Conservation (phyloP, 768 basidiomycete species). For the Rubroboletus pulcherrimus region DNA sequence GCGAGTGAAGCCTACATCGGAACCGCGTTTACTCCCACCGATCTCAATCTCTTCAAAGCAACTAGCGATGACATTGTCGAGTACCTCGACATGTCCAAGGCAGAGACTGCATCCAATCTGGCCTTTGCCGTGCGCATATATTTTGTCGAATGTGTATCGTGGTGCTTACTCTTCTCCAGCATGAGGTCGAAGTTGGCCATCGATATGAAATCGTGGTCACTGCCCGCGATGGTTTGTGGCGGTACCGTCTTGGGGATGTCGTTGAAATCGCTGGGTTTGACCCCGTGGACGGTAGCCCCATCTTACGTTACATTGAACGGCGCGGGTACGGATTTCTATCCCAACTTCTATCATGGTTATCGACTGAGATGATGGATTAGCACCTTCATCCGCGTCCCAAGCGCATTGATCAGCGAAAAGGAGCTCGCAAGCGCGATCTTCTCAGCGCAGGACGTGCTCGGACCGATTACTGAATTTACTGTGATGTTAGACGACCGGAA, state of each 20-base stretch:
- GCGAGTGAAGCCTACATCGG: constrained; percentile 19
- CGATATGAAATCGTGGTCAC: constrained; percentile 21
- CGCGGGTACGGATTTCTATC: constrained; percentile 10
- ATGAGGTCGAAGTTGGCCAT: constrained; percentile 12
- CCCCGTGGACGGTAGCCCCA: constrained; percentile 17
- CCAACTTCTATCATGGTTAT: not conserved
- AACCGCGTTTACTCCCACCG: constrained; percentile 1
- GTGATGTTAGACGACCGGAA: constrained; percentile 15
- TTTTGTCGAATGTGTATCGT: not conserved
- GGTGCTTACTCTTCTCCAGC: constrained; percentile 8
- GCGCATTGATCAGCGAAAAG: constrained; percentile 8
- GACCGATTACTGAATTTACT: constrained; percentile 15
- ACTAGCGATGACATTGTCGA: constrained; percentile 16
- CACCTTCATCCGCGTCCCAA: not conserved
- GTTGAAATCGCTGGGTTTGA: constrained; percentile 17
- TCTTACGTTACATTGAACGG: constrained; percentile 20
- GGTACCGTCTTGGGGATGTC: constrained; percentile 23
- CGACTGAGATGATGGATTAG: constrained; percentile 2
- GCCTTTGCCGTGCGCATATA: constrained; percentile 6
- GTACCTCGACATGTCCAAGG: constrained; percentile 13
- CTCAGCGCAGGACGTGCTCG: constrained; percentile 10
- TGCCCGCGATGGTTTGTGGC: constrained; percentile 21
- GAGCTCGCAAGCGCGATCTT: constrained; percentile 12
- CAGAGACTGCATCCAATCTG: constrained; percentile 14
- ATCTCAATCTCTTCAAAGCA: constrained; percentile 17